Evolutionary conservation across 495 filamentous ascomycete genomes (phyloP), one percentile per base, ranked within the genome.

Genomic region (Aspergillus hancockii): DNA sequence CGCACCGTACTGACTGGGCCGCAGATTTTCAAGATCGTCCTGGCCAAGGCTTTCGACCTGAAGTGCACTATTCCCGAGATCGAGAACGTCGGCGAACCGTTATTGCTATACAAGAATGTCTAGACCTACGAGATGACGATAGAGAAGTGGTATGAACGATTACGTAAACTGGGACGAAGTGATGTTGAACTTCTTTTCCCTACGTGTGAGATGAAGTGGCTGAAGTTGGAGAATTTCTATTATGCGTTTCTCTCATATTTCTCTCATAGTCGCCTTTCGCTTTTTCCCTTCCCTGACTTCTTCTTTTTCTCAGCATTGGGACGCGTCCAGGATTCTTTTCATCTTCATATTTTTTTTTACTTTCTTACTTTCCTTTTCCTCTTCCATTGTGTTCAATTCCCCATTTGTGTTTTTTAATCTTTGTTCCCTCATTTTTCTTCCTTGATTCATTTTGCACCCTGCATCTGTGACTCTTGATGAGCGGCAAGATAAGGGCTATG

Each of bases 21-120:
- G 14, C 59, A 98, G 94, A 98, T 98, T 70, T 98, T 98, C 84
- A 98, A 98, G 73, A 98, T 98, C 66, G 94, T 98, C 55, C 83
- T 98, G 31, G 93, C 93, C 58, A 98, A 98, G 75, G 95, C 94
- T 0, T 98, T 98, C 69, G 94, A 98, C 71, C 83, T 98, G 58
- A 97, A 97, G 70, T 98, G 94, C 80, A 98, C 94, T 4, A 98
- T 98, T 68, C 94, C 94, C 10, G 94, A 98, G 73, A 98, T 98
- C 68, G 93, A 97, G 71, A 92, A 98, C 68, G 86, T 96, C 49
- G 94, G 94, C 68, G 94, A 98, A 74, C 94, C 94, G n/a, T 79
- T 98, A 38, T 79, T 98, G 28, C 85, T 98, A 56, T 98, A 98
- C 71, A 91, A 93, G 72, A 86, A 87, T 54, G 88, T 89, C 61